Evolutionary conservation across 2,329 filamentous ascomycete genomes (phyloP), one percentile per base, ranked within the genome.

Genomic region (Dichotomopilus funicola): DNA sequence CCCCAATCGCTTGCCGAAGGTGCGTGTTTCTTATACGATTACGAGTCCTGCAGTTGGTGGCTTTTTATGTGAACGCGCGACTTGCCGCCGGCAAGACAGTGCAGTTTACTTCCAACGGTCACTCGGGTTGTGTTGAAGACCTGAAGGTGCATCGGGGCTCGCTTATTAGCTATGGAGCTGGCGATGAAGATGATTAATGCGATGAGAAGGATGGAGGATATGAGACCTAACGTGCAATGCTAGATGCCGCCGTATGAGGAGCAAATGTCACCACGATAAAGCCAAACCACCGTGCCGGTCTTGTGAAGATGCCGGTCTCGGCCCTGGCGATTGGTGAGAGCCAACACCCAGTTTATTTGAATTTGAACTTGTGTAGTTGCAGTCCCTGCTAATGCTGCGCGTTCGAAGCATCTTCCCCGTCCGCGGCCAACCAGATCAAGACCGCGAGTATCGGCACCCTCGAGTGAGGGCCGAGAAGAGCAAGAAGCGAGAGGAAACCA

Each of bases 371-470:
- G 31, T 33, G 12, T 37, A 6, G 33, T 46, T 33, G 12, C 19
- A 12, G 27, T 35, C 33, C 34, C n/a, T 59, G 51, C 54, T 61
- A 51, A 58, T 53, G 13, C 41, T 44, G 49, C 44, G 55, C 59
- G 61, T 12, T 27, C 33, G 13, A 53, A 82, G 79, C 64, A 64
- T 75, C 41, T 82, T 82, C 60, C 77, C 78, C 0, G 69, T 71
- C 13, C 75, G 79, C 50, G 80, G 80, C 42, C 75, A 80, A 45
- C 73, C 75, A 8, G 78, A 82, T 56, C 67, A 73, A 62, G 80
- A 83, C 63, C 78, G 80, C 38, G 74, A 76, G 10, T 81, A 79
- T 59, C 78, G 80, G 45, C 79, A 82, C 63, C 79, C 79, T 54
- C 77, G 79, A 34, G 68, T 73, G 60, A 74, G 75, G 59, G 69